Base-by-base conservation (phyloP, 768 basidiomycete genomes). In the Amylocystis lapponica region DNA sequence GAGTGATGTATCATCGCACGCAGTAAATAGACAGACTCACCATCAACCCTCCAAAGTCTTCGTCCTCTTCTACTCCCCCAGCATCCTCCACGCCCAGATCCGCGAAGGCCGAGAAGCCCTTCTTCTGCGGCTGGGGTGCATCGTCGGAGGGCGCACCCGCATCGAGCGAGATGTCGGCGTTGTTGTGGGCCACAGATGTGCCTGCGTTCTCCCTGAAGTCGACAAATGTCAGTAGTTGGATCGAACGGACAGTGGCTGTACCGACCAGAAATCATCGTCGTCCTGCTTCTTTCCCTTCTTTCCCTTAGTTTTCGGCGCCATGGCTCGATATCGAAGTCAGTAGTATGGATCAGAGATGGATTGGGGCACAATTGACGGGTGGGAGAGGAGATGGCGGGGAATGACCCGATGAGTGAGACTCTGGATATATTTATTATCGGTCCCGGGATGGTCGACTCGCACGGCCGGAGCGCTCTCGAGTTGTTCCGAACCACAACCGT, bases 271-370 rank as follows among this genome's bases (percentile, higher is more conserved):
- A 29, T 77, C 81, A 55, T 90, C 88, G 50, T 94, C 90, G 53
- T 84, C 81, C 33, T 70, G 71, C 55, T 80, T 84, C 69, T 92
- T 92, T 23, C 74, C 79, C 57, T 92, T 94, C 71, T 94, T 95
- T 51, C 84, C 91, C 60, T 90, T 90, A 60, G 71, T 75, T 61
- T 83, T 83, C 22, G 81, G 80, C 25, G 81, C 69, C 76, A 79
- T 78, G 34, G 36, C 13, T 35, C 17, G 4, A 8, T 40, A 25
- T 9, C 9, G 29, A 30, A 9, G 29, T 30, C 9, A 30, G 29
- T n/a, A n/a, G 29, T 30, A n/a, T 30, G n/a, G 29, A n/a, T 30
- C 9, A 30, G 29, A 30, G n/a, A n/a, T n/a, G 29, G 29, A n/a
- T 30, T 9, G 29, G 29, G 29, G n/a, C 9, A n/a, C 9, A n/a